A percentile compares a stretch with the other conserved stretches of the same genome.
phyloP scores from a whole-genome alignment of 768 basidiomycete genomes.

The Lactarius tabidus region DNA sequence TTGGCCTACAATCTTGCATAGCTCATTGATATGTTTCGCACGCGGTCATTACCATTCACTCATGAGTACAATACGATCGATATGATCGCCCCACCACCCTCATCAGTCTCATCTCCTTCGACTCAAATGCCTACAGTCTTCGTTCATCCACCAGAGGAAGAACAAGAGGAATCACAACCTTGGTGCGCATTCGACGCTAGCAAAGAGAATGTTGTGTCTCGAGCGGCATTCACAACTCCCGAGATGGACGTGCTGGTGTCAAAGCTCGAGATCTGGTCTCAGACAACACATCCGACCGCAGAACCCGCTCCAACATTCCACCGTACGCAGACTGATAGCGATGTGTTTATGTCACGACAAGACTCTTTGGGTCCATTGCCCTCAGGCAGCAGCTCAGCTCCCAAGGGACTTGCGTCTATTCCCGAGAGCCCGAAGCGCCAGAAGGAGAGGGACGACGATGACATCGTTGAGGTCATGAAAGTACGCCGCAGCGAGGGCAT shows the following conservation, averaged over 20 bases:
- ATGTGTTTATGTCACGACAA: slow-evolving; percentile 31
- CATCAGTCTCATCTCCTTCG: slow-evolving; percentile 28
- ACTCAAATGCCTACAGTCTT: slow-evolving; percentile 34
- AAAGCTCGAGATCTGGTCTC: slow-evolving; percentile 31
- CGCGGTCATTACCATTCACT: slow-evolving; percentile 29
- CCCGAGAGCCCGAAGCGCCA: slow-evolving; percentile 19
- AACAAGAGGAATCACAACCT: slow-evolving; percentile 34
- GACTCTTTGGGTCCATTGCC: slow-evolving; percentile 22
- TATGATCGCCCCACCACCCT: slow-evolving; percentile 29
- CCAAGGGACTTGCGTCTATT: slow-evolving; percentile 10
- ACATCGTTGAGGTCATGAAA: slow-evolving; percentile 37
- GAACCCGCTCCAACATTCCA: slow-evolving; percentile 33
- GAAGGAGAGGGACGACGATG: slow-evolving; percentile 29
- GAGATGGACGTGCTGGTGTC: slow-evolving; percentile 33
- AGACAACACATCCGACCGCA: slow-evolving; percentile 26
- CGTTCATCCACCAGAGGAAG: slow-evolving; percentile 38
- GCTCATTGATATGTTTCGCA: slow-evolving; percentile 27
- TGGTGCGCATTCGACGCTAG: slow-evolving; percentile 35
- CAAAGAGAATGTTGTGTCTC: slow-evolving; percentile 21
- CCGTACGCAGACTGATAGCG: slow-evolving; percentile 28
- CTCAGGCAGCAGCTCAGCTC: background rate
- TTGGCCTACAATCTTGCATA: slow-evolving; percentile 10
- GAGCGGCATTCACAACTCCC: slow-evolving; percentile 27
- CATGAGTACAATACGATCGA: slow-evolving; percentile 19
- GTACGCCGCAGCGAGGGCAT: slow-evolving; percentile 33